Base-by-base conservation (phyloP, 768 basidiomycete species). In the Macrolepiota fuliginosa region DNA sequence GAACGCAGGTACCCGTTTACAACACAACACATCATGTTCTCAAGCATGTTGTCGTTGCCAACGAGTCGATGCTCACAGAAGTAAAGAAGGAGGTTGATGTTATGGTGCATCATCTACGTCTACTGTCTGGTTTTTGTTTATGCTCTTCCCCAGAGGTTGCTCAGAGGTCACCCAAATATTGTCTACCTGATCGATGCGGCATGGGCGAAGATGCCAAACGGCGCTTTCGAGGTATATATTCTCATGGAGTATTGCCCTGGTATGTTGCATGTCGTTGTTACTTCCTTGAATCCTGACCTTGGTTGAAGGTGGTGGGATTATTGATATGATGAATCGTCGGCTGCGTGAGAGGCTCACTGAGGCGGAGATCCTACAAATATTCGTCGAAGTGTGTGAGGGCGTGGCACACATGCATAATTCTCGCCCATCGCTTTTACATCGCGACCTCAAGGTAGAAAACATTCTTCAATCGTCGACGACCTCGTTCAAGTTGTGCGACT, bases 281-380 rank as follows among this genome's bases (percentile, higher is more conserved):
- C 36, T 19, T 40, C 19, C 52, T 17, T 37, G 25, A 10, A 15
- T 47, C 37, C 40, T 68, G 45, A 68, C 68, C 58, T 54, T 40
- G 27, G 47, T 40, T 56, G 13, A 65, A 94, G 95, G 95, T 52
- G 97, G 97, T 40, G 97, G 97, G 37, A 98, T 99, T 66, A 98
- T 99, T 74, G 97, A 99, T 77, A 95, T 98, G 90, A 95, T 99
- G 92, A 99, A 99, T 75, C 87, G 95, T 66, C 86, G 97, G 56
- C 82, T 99, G 50, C 86, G 96, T 57, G 95, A 98, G 75, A 87
- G 97, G 25, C 82, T 98, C 45, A 96, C 94, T 2, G 97, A 99
- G 75, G 83, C 89, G 24, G 97, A 99, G 74, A 98, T 99, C 68
- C 82, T 99, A 56, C 94, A 95, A 73, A 98, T 99, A 69, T 99